phyloP scores from a whole-genome alignment of 768 basidiomycete genomes.

The Paxillus involutus region DNA sequence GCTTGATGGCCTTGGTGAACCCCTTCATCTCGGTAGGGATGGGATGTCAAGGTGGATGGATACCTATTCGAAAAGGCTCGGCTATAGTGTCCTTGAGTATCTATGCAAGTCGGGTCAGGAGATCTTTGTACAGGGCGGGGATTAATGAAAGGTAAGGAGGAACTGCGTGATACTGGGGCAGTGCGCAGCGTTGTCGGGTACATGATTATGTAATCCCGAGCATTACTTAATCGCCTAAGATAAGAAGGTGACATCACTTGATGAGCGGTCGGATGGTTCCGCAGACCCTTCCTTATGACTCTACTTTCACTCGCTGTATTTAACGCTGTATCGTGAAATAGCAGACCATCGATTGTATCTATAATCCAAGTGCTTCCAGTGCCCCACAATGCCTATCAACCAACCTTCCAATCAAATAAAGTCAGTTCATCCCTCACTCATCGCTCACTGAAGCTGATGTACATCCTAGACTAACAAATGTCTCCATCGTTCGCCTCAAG shows the following conservation, averaged over 20 bases:
- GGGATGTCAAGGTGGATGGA: not conserved
- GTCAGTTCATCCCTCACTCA: slow-evolving; percentile 35
- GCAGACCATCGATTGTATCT: too few species aligned
- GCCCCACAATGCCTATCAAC: slow-evolving; percentile 47
- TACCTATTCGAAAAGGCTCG: not conserved
- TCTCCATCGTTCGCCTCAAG: slow-evolving; percentile 92
- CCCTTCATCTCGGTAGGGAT: slow-evolving; percentile 68
- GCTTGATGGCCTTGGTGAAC: slow-evolving; percentile 70
- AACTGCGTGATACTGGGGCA: too few species aligned
- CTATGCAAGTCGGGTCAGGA: not conserved
- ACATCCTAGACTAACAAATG: slow-evolving; percentile 82
- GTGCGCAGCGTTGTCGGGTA: too few species aligned
- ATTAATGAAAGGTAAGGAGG: not conserved
- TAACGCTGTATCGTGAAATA: too few species aligned
- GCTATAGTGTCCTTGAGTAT: not conserved
- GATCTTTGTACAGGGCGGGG: not conserved
- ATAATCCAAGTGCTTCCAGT: not conserved
- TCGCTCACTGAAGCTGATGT: slow-evolving; percentile 2
- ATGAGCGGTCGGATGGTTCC: too few species aligned
- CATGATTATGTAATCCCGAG: too few species aligned
- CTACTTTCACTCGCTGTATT: too few species aligned
- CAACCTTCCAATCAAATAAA: slow-evolving; percentile 92
- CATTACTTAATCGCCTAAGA: too few species aligned
- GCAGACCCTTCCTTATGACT: too few species aligned
- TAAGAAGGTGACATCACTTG: too few species aligned